Conservation (phyloP, 176 grass and related monocot species). For the Eleusine indica region DNA sequence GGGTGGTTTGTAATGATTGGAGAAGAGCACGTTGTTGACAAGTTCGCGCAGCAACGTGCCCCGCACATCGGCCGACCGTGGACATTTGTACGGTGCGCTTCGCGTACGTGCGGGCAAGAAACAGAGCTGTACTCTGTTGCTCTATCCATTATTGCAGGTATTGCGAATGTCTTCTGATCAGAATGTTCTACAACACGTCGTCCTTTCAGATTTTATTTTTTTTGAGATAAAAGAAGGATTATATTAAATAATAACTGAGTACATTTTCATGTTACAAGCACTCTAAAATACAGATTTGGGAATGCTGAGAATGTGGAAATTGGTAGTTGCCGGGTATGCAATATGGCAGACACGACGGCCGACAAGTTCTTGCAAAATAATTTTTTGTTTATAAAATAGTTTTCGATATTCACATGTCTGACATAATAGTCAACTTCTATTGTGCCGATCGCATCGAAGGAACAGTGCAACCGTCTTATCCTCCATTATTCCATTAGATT, state of each 20-base stretch:
- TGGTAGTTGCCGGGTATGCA: neutral
- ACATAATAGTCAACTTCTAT: neutral
- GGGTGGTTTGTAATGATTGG: conserved; percentile 26
- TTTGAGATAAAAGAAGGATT: too few species aligned
- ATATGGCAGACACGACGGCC: neutral
- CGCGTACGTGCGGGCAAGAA: conserved; percentile 50
- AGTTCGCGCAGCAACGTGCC: conserved; percentile 31
- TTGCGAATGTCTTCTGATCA: neutral
- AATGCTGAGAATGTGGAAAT: neutral
- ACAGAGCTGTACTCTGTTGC: conserved; percentile 46
- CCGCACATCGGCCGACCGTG: conserved; percentile 10
- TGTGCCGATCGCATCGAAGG: neutral
- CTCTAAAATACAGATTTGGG: too few species aligned
- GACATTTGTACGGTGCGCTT: conserved; percentile 24
- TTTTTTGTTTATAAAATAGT: neutral
- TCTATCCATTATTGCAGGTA: conserved; percentile 36
- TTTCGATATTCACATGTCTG: neutral
- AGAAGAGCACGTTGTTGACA: conserved; percentile 4
- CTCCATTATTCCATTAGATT: too few species aligned
- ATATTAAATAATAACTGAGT: too few species aligned
- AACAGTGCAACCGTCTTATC: neutral
- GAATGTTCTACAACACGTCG: neutral
- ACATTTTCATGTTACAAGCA: too few species aligned
- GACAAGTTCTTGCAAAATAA: neutral
- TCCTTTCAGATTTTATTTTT: conserved; percentile 1